Base-by-base conservation (phyloP, 139 green algal species). In the Desmodesmus armatus region DNA sequence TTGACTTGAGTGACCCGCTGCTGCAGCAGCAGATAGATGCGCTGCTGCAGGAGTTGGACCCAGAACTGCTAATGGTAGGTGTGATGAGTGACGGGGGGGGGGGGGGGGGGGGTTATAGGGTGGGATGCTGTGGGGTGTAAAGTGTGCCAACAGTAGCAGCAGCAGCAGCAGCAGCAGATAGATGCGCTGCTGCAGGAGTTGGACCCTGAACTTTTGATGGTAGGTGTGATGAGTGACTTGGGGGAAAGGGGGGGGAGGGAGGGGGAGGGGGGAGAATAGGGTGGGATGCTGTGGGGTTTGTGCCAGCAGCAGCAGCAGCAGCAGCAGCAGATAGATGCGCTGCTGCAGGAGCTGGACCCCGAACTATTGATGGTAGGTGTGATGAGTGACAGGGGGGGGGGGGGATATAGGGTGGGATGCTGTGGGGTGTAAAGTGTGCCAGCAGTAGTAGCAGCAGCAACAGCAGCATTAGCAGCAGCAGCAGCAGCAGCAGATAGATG, bases 1-100 rank as follows among this genome's bases (percentile, higher is more conserved):
- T 82, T 21, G 55, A 82, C 47, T 55, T 67, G 7, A 82, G 40
- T 37, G 76, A 82, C 25, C 55, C 76, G 21, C 35, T 72, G 76
- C 25, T 82, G 76, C 76, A 82, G 37, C 37, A 66, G 23, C 76
- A 82, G 37, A 82, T 82, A 21, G 49, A 65, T 55, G 76, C 76
- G 5, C 60, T 82, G n/a, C 76, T 82, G 37, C 53, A 55, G 25
- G 76, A 82, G 37, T 55, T 82, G 55, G 76, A 82, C 39, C 66
- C 66, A 29, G 66, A 74, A 33, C 35, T 74, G 31, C 66, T 74
- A 19, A 33, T 74, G 66, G 66, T 74, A 25, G 27, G 60, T 39
- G 25, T 35, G 55, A n/a, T n/a, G n/a, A n/a, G n/a, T n/a, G n/a
- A n/a, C n/a, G n/a, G n/a, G n/a, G n/a, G n/a, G n/a, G n/a, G n/a